Evolutionary conservation across 257 asterid genomes (phyloP).

Genomic region (Cynanchum wilfordii): DNA sequence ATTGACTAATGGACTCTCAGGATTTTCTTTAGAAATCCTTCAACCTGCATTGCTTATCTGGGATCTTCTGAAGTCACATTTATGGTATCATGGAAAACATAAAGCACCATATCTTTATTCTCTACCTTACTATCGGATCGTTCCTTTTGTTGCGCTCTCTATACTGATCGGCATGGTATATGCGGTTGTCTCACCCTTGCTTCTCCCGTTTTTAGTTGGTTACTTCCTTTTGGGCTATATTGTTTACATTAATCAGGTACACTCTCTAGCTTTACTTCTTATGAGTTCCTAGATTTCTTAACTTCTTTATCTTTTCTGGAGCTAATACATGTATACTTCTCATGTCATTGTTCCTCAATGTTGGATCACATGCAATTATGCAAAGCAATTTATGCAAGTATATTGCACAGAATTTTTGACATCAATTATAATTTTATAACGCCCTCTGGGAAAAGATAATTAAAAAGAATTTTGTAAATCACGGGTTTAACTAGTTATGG

Average conservation of each 20-base stretch:
- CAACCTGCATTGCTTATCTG: conserved; percentile 89
- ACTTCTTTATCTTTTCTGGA: not conserved
- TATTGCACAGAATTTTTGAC: no score
- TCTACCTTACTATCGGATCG: conserved; percentile 68
- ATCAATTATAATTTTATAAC: no score
- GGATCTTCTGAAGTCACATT: conserved; percentile 60
- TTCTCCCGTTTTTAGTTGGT: conserved; percentile 77
- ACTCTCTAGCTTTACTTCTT: conserved; percentile 11
- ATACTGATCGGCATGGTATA: conserved; percentile 88
- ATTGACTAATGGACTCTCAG: conserved; percentile 77
- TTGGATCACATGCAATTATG: not conserved
- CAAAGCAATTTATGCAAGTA: not conserved
- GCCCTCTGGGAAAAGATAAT: no score
- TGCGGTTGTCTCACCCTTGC: conserved; percentile 92
- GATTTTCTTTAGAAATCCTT: conserved; percentile 89
- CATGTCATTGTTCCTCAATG: not conserved
- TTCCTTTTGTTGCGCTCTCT: conserved; percentile 69
- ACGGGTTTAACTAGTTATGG: no score
- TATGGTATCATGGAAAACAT: conserved; percentile 64
- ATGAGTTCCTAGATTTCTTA: not conserved
- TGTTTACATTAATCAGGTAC: conserved; percentile 81
- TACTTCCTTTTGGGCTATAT: conserved; percentile 81
- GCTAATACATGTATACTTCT: no score
- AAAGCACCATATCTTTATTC: conserved; percentile 63
- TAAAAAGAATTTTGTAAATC: no score